These are phyloP conservation scores for Diplodia scrobiculata DNA, from an alignment of 2,329 filamentous ascomycete species.

Conservation along the genomic window DNA sequence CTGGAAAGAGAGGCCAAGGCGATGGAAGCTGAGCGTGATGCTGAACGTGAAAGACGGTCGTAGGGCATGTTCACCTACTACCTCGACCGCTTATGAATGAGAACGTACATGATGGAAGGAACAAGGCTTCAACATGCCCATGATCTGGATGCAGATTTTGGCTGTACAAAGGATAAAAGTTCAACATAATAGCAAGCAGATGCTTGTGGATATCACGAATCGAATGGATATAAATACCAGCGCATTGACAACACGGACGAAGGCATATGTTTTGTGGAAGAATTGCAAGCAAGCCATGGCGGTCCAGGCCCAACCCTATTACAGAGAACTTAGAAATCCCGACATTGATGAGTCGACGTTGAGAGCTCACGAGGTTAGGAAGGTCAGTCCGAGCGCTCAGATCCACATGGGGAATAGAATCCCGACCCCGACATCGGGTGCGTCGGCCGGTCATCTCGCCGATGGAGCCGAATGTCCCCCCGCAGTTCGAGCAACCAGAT, in stretches of 20 bases:
- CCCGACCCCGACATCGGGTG: conserved; percentile 19
- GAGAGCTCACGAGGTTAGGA: background rate
- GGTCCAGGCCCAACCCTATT: background rate
- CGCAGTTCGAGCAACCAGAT: conserved; percentile 2
- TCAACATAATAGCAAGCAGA: conserved; percentile 24
- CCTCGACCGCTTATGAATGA: background rate
- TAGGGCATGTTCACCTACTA: background rate
- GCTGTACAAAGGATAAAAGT: background rate
- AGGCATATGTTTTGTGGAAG: conserved; percentile 8
- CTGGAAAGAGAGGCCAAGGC: conserved; percentile 40
- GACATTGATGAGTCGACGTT: conserved; percentile 4
- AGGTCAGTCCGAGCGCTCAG: background rate
- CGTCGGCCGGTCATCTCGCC: conserved; percentile 20
- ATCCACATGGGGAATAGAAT: conserved; percentile 13
- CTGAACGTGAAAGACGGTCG: conserved; percentile 7
- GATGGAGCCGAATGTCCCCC: conserved; percentile 19
- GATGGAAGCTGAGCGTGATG: conserved; percentile 22
- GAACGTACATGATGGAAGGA: background rate
- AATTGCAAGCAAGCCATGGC: background rate
- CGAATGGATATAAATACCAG: background rate
- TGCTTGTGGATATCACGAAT: conserved; percentile 3
- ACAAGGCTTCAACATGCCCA: conserved; percentile 19
- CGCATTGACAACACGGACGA: background rate
- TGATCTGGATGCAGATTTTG: background rate
- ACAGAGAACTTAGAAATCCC: background rate